A percentile compares a stretch with the other conserved stretches of the same genome.
phyloP scores from a whole-genome alignment of 1,139 yeast genomes.

The Geotrichum cucujoidarum region DNA sequence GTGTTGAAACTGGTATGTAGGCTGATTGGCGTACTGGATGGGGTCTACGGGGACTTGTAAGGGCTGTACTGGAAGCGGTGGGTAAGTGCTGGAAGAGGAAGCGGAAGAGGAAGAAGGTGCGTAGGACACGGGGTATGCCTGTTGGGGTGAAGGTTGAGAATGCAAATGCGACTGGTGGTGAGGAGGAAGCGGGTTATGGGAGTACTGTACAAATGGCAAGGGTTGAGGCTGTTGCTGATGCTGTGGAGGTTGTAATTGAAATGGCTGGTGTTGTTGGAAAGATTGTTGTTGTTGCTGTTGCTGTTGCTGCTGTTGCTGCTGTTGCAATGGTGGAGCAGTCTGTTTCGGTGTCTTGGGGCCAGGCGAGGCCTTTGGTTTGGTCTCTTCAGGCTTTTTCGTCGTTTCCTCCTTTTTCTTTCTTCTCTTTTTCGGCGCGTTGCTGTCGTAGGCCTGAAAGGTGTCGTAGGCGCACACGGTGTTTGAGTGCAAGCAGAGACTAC shows the following conservation, averaged over 20 bases:
- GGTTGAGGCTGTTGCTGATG: background rate
- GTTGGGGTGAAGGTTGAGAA: background rate
- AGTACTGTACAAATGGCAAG: background rate
- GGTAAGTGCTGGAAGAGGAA: background rate
- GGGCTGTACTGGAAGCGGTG: background rate
- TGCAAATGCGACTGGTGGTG: background rate
- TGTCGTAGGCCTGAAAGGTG: conserved; percentile 18
- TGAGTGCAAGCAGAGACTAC: conserved; percentile 16
- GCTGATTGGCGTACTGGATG: background rate
- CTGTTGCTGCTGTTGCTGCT: background rate
- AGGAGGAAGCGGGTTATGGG: background rate
- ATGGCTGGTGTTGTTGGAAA: background rate
- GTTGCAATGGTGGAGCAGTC: background rate
- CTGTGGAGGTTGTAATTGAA: background rate
- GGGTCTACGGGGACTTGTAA: background rate
- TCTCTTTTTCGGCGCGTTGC: conserved; percentile 11
- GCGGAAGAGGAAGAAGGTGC: background rate
- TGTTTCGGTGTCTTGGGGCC: background rate
- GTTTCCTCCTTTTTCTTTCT: conserved; percentile 2
- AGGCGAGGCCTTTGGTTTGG: background rate
- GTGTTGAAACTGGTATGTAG: background rate
- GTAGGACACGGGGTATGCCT: background rate
- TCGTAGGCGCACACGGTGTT: conserved; percentile 17
- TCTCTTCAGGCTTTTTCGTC: background rate
- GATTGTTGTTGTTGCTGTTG: background rate